phyloP scores from a whole-genome alignment of 2,329 filamentous ascomycete genomes.

The Xylaria sp. region DNA sequence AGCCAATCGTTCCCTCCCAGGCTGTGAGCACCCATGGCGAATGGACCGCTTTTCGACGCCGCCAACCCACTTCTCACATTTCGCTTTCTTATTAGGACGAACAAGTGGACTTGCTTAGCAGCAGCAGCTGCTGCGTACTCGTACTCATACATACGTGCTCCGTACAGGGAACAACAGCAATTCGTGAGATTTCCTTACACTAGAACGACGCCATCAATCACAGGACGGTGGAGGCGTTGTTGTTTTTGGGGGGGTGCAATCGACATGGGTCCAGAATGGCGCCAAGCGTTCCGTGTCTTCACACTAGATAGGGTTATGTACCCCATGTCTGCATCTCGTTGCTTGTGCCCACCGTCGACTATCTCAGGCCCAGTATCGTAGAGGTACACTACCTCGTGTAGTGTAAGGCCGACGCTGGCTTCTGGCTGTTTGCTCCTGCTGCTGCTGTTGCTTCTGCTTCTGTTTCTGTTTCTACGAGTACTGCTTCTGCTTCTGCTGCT shows the following conservation, averaged over 20 bases:
- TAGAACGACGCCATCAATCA: slow-evolving; percentile 25
- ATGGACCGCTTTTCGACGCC: neutral
- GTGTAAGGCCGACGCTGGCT: neutral
- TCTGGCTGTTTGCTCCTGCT: neutral
- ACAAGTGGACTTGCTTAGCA: neutral
- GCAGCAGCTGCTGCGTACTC: neutral
- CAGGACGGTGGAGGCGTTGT: slow-evolving; percentile 23
- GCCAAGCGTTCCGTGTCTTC: slow-evolving; percentile 20
- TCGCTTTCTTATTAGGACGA: no score
- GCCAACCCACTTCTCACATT: neutral
- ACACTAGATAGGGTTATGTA: neutral
- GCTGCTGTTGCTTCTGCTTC: no score
- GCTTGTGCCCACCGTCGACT: slow-evolving; percentile 3
- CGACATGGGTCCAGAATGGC: slow-evolving; percentile 27
- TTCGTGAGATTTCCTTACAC: neutral
- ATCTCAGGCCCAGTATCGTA: neutral
- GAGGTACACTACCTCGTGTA: neutral
- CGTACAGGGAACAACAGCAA: no score
- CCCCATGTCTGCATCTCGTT: slow-evolving; percentile 24
- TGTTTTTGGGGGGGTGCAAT: slow-evolving; percentile 10
- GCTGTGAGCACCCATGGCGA: neutral
- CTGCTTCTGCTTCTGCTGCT: no score
- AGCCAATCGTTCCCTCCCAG: neutral
- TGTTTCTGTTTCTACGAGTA: no score
- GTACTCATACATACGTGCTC: no score